phyloP scores from a whole-genome alignment of 2,329 filamentous ascomycete genomes.

The Alternaria sp. region DNA sequence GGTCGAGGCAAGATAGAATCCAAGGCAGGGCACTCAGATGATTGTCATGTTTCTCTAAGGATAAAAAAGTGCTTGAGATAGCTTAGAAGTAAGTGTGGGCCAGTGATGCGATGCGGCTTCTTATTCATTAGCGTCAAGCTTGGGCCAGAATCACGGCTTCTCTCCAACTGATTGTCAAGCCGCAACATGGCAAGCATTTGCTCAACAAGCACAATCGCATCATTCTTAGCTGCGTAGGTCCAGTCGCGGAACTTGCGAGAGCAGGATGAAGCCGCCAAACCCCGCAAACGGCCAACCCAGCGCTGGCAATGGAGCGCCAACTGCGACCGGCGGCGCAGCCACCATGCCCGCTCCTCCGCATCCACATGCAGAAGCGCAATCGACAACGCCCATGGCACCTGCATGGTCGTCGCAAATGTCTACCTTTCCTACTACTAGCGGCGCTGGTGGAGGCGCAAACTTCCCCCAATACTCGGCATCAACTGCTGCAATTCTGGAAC shows the following conservation, averaged over 20 bases:
- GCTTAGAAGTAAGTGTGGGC: neutral
- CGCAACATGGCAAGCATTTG: conserved; percentile 1
- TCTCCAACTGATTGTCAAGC: conserved; percentile 7
- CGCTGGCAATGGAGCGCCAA: conserved; percentile 33
- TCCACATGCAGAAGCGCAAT: conserved; percentile 16
- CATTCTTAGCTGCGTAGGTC: conserved; percentile 10
- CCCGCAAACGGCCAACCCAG: conserved; percentile 16
- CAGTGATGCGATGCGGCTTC: conserved; percentile 10
- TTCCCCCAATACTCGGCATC: conserved; percentile 51
- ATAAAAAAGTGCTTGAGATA: neutral
- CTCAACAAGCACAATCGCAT: conserved; percentile 11
- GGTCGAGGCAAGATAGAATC: neutral
- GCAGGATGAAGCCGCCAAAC: conserved; percentile 33
- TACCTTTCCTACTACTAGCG: conserved; percentile 30
- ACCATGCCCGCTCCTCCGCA: conserved; percentile 31
- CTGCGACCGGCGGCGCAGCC: conserved; percentile 27
- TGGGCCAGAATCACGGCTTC: conserved; percentile 10
- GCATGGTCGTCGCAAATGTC: conserved; percentile 43
- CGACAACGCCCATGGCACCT: conserved; percentile 30
- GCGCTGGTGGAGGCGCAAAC: conserved; percentile 24
- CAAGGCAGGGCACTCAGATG: neutral
- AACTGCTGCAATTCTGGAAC: conserved; percentile 54
- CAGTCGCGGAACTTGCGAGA: conserved; percentile 23
- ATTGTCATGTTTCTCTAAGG: neutral
- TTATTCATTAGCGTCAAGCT: conserved; percentile 18